phyloP scores from a whole-genome alignment of 148 eudicot genomes.

The Arbutus unedo region DNA sequence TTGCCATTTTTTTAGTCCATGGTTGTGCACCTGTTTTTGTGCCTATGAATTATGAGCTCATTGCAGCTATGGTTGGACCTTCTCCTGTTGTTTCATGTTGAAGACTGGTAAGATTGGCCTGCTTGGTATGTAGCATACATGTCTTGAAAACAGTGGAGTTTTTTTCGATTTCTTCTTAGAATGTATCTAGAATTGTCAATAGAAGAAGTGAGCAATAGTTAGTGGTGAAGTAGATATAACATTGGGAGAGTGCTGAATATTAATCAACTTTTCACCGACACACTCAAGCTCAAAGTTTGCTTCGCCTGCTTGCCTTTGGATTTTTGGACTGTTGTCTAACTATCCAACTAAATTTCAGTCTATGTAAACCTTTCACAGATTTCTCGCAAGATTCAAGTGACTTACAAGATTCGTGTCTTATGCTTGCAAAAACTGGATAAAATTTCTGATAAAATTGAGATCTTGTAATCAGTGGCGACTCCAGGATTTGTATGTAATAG shows the following conservation, averaged over 20 bases:
- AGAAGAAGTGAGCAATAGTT: neutral
- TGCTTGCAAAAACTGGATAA: neutral
- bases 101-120: neutral
- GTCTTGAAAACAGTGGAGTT: neutral
- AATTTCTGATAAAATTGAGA: neutral
- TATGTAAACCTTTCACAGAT: neutral
- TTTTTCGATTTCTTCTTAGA: neutral
- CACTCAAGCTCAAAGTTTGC: neutral
- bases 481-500: neutral
- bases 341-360: neutral
- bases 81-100: neutral
- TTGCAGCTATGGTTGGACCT: neutral
- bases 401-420: neutral
- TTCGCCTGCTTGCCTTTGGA: neutral
- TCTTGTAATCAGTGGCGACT: neutral
- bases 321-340: neutral
- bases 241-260: neutral
- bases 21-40: slow-evolving; percentile 3
- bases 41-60: neutral
- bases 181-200: neutral
- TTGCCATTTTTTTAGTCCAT: neutral
- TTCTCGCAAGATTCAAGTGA: neutral
- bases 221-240: neutral
- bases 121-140: too few species aligned
- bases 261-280: neutral